Conservation (phyloP, 1,284 basidiomycete species). For the Ganoderma resinaceum region DNA sequence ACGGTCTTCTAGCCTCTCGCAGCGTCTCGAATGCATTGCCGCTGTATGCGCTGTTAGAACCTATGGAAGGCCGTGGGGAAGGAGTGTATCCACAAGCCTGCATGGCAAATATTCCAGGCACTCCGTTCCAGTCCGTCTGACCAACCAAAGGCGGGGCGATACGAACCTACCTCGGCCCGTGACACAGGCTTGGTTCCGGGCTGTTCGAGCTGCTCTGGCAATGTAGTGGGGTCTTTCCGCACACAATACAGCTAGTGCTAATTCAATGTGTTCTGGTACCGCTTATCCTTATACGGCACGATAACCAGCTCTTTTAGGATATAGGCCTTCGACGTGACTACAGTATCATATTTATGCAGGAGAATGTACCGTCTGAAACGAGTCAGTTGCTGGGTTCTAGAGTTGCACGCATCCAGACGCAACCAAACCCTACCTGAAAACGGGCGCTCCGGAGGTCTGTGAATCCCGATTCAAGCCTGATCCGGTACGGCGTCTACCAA, state of each 20-base stretch:
- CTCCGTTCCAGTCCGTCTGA: not conserved
- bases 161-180: not conserved
- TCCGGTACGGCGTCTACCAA: conserved; percentile 14
- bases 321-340: not conserved
- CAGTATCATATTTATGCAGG: not conserved
- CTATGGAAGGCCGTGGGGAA: not conserved
- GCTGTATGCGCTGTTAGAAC: not conserved
- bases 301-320: not conserved
- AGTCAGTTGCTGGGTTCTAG: not conserved
- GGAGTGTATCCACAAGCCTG: not conserved
- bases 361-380: not conserved
- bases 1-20: not conserved
- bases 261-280: not conserved
- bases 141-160: not conserved
- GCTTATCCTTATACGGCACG: not conserved
- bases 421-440: not conserved
- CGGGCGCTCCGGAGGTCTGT: conserved; percentile 18
- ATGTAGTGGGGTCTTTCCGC: not conserved
- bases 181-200: not conserved
- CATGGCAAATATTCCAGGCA: not conserved
- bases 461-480: too few species aligned
- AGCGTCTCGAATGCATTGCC: not conserved
- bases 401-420: not conserved
- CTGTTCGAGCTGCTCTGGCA: not conserved
- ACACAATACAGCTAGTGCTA: not conserved